Conservation (phyloP, 176 grass and related monocot species). For the maize (Zea mays) region Zm-B73-REFERENCE-NAM-5.0 NC_050103.1:163070001-163070500, state of each 20-base stretch:
- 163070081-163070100: too few species aligned
- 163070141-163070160: slow-evolving; percentile 37
- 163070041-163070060: background rate
- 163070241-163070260: background rate
- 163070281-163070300: background rate
- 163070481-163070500: background rate
- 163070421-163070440: background rate
- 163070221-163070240: too few species aligned
- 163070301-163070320: background rate
- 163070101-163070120: too few species aligned
- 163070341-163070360: background rate
- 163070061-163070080: background rate
- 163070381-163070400: slow-evolving; percentile 22
- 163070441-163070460: slow-evolving; percentile 44
- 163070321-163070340: background rate
- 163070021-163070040: slow-evolving; percentile 24
- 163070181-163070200: slow-evolving; percentile 31
- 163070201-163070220: background rate
- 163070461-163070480: slow-evolving; percentile 5
- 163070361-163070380: background rate
- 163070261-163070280: background rate
- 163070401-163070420: background rate
- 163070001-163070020: slow-evolving; percentile 20
- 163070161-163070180: slow-evolving; percentile 48
- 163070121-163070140: background rate